Conservation (phyloP, 1,284 basidiomycete genomes). For the Apiotrichum brassicae region DNA sequence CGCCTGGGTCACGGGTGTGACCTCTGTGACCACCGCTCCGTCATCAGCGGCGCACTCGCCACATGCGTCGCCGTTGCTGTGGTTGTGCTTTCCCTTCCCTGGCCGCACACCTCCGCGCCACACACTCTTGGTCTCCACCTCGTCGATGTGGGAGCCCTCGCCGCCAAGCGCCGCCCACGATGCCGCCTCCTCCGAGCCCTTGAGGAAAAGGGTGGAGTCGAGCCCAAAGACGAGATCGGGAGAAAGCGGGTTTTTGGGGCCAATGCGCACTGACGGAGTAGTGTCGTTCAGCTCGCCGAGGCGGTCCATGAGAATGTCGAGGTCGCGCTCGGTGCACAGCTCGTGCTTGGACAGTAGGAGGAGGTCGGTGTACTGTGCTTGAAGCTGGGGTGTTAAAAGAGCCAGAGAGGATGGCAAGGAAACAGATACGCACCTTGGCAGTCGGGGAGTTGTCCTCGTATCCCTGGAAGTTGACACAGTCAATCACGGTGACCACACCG, state of each 20-base stretch:
- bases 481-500: slow-evolving; percentile 79
- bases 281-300: slow-evolving; percentile 80
- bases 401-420: too few species aligned
- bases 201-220: slow-evolving; percentile 66
- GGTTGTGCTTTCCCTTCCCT: slow-evolving; percentile 30
- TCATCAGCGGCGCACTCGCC: not conserved
- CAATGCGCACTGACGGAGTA: slow-evolving; percentile 71
- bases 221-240: slow-evolving; percentile 74
- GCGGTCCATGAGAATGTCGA: slow-evolving; percentile 76
- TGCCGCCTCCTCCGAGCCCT: slow-evolving; percentile 33
- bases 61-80: slow-evolving; percentile 15
- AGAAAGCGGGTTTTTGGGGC: slow-evolving; percentile 45
- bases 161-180: slow-evolving; percentile 28
- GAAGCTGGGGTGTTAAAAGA: slow-evolving; percentile 55
- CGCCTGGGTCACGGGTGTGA: slow-evolving; percentile 13
- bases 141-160: slow-evolving; percentile 57
- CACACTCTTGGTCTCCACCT: slow-evolving; percentile 71
- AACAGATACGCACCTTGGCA: slow-evolving; percentile 52
- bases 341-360: slow-evolving; percentile 89
- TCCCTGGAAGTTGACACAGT: slow-evolving; percentile 76
- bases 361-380: slow-evolving; percentile 86
- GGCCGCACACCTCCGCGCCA: slow-evolving; percentile 48
- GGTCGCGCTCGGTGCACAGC: slow-evolving; percentile 60
- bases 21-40: slow-evolving; percentile 20
- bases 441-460: slow-evolving; percentile 85